These are phyloP conservation scores for Wallemia hederae DNA, from an alignment of 1,284 basidiomycete species.

Conservation along the genomic window DNA sequence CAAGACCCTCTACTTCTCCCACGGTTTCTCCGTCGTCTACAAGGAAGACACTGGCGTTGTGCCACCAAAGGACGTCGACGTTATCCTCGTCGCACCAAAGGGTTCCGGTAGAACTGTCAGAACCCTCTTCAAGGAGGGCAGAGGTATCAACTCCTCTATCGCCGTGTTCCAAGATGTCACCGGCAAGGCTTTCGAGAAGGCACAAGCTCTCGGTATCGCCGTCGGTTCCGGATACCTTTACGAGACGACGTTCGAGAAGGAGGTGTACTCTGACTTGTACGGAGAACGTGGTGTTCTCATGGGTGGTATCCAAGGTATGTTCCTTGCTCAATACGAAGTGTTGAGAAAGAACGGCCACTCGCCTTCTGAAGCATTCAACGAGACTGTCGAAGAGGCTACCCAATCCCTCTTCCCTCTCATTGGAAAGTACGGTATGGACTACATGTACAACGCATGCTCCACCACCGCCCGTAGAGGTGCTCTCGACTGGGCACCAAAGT, in stretches of 20 bases:
- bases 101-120: conserved; percentile 96
- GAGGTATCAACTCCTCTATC: conserved; percentile 68
- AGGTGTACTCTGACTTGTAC: conserved; percentile 97
- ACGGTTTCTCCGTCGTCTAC: conserved; percentile 98
- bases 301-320: conserved; percentile 98
- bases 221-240: conserved; percentile 57
- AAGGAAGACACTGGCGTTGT: conserved; percentile 87
- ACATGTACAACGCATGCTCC: conserved; percentile 98
- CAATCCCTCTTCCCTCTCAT: conserved; percentile 95
- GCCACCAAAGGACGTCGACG: conserved; percentile 78
- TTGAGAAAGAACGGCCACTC: conserved; percentile 93
- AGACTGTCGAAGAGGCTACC: conserved; percentile 97
- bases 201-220: conserved; percentile 73
- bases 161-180: conserved; percentile 48
- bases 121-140: conserved; percentile 97
- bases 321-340: conserved; percentile 97
- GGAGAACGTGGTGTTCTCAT: conserved; percentile 99
- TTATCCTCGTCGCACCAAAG: conserved; percentile 97
- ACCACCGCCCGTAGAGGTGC: conserved; percentile 96
- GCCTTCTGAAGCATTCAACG: conserved; percentile 97
- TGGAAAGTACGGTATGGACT: conserved; percentile 92
- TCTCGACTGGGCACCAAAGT: conserved; percentile 96
- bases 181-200: conserved; percentile 92
- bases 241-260: conserved; percentile 97
- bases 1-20: conserved; percentile 99